Base-by-base conservation (phyloP, 768 basidiomycete genomes). In the Suillus subaureus region DNA sequence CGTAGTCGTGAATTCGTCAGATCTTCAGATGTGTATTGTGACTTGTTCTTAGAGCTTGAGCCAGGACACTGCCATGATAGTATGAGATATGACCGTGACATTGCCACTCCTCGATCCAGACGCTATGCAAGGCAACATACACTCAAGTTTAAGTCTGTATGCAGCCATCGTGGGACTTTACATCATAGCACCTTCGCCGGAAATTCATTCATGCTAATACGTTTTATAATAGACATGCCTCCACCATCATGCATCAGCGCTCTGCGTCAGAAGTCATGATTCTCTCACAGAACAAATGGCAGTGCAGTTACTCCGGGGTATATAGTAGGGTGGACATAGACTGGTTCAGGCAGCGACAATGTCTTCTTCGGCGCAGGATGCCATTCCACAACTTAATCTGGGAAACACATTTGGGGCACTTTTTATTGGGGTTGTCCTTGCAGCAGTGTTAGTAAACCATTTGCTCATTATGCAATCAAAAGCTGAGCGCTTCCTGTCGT, bases 401-500 rank as follows among this genome's bases (percentile, higher is more conserved):
- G 57, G 39, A 18, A 58, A 28, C 18, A 58, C 37, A 9, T 40
- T 58, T 16, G 57, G 57, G 11, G 57, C 57, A 12, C 57, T 58
- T 58, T 58, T 58, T 26, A 58, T 58, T 40, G 57, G 57, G 2
- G 57, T 58, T 28, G 5, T 23, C 16, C 23, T 58, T 16, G 39
- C 57, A 40, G 39, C 57, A 58, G 18, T 58, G 57, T 58, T 6
- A 40, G 57, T 58, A 28, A 40, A 18, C 39, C 18, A 18, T 26
- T 40, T 2, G 8, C 26, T 21, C 6, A 11, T 8, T 26, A 26
- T 23, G 35, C 55, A 37, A n/a, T 37, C 47, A 9, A 58, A 58
- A 40, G 23, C 57, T 58, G 23, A 58, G 18, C 52, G 51, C 55
- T 56, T 56, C 6, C 26, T 7, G 26, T 18, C 16, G 9, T 58